Conservation (phyloP, 306 rosid species). For the Quercus rubra region DNA sequence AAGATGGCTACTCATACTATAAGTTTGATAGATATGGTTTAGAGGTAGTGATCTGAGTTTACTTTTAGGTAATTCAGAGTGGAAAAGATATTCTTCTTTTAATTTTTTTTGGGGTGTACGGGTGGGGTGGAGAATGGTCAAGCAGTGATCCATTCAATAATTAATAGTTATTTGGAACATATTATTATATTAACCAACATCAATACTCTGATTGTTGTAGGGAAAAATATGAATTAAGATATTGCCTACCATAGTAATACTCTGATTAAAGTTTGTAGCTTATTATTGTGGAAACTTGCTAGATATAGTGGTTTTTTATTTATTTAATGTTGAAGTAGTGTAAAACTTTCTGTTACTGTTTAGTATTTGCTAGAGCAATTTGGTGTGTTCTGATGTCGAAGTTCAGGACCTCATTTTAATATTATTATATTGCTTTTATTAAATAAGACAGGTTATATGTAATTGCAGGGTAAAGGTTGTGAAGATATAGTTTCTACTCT, state of each 20-base stretch:
- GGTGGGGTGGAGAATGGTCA: background rate
- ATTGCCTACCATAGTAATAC: background rate
- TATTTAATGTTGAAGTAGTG: conserved; percentile 3
- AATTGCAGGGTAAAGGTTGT: conserved; percentile 62
- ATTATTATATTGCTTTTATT: background rate
- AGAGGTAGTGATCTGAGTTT: too few species aligned
- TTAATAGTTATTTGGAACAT: background rate
- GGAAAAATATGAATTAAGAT: background rate
- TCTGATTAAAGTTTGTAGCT: background rate
- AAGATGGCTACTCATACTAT: too few species aligned
- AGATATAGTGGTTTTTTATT: background rate
- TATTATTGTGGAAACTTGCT: background rate
- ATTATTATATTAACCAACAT: background rate
- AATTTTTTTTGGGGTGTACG: background rate
- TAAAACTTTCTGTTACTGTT: conserved; percentile 16
- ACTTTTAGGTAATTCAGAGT: too few species aligned
- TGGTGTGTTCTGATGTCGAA: background rate
- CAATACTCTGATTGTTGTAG: background rate
- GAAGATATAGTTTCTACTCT: conserved; percentile 87
- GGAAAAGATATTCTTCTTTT: background rate
- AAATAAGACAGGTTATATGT: conserved; percentile 23
- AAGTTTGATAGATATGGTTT: too few species aligned
- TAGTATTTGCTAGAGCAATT: conserved; percentile 12
- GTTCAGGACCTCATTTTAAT: background rate
- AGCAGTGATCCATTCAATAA: background rate